phyloP scores from a whole-genome alignment of 768 basidiomycete genomes.

The Inosperma sp. region DNA sequence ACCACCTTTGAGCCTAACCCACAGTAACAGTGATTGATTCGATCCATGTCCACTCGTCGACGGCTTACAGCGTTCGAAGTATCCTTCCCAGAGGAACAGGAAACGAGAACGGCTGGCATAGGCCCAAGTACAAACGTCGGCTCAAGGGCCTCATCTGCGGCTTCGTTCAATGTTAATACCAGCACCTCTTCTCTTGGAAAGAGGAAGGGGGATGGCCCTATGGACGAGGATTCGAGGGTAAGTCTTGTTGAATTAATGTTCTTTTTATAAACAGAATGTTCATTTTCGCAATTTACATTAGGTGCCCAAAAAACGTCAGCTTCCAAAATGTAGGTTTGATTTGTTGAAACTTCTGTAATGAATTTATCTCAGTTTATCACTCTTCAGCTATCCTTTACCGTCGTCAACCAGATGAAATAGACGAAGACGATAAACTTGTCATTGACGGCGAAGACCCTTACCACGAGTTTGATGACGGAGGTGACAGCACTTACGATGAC shows the following conservation, averaged over 20 bases:
- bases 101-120: neutral
- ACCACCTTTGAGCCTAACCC: conserved; percentile 13
- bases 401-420: conserved; percentile 26
- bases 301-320: conserved; percentile 25
- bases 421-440: conserved; percentile 34
- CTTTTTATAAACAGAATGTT: too few relatives aligned
- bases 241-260: conserved; percentile 1
- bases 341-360: neutral
- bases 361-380: neutral
- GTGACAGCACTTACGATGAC: conserved; percentile 21
- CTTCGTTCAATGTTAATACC: conserved; percentile 2
- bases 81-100: conserved; percentile 44
- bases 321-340: conserved; percentile 1
- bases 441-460: conserved; percentile 32
- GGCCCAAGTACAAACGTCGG: neutral
- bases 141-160: conserved; percentile 14
- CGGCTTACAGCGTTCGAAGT: conserved; percentile 55
- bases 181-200: conserved; percentile 19
- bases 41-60: conserved; percentile 20
- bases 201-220: conserved; percentile 16
- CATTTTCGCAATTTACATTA: conserved; percentile 7
- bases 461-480: conserved; percentile 2
- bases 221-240: conserved; percentile 18
- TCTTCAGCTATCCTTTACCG: conserved; percentile 38
- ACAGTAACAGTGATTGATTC: neutral